These are phyloP conservation scores for Vaccinium darrowii DNA, from an alignment of 148 eudicot genomes.

Conservation along the genomic window DNA sequence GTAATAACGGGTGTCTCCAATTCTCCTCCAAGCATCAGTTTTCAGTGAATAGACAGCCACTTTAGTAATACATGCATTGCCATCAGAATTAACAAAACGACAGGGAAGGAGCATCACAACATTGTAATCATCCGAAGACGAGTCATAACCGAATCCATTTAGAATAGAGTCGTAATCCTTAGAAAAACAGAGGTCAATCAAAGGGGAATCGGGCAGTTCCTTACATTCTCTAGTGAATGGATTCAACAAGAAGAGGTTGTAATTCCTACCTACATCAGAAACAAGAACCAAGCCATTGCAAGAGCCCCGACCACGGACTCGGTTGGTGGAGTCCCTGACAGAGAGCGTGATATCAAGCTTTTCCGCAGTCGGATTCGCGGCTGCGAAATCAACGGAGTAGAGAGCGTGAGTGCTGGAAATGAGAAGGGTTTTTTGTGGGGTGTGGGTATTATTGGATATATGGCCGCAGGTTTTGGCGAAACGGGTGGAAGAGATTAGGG, in stretches of 20 bases:
- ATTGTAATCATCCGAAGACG: not conserved
- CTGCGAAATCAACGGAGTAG: not conserved
- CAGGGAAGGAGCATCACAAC: not conserved
- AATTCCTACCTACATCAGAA: not conserved
- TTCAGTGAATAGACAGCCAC: not conserved
- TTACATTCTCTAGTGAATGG: not conserved
- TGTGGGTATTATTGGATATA: not conserved
- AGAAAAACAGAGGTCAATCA: not conserved
- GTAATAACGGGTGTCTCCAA: not conserved
- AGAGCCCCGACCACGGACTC: not conserved
- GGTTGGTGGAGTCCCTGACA: not conserved
- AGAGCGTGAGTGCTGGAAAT: not conserved
- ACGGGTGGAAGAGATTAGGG: not conserved
- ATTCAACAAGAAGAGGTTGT: not conserved
- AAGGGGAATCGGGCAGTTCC: not conserved
- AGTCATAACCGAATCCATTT: not conserved
- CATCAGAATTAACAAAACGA: too few relatives aligned
- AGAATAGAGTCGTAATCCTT: not conserved
- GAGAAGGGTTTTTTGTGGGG: not conserved
- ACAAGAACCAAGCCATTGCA: not conserved
- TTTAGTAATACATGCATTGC: too few relatives aligned
- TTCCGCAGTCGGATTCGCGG: too few relatives aligned
- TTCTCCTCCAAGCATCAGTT: not conserved
- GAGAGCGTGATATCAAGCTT: not conserved
- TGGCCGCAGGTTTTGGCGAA: not conserved